Base-by-base conservation (phyloP, 1,284 basidiomycete species). In the Puccinia polysora region DNA sequence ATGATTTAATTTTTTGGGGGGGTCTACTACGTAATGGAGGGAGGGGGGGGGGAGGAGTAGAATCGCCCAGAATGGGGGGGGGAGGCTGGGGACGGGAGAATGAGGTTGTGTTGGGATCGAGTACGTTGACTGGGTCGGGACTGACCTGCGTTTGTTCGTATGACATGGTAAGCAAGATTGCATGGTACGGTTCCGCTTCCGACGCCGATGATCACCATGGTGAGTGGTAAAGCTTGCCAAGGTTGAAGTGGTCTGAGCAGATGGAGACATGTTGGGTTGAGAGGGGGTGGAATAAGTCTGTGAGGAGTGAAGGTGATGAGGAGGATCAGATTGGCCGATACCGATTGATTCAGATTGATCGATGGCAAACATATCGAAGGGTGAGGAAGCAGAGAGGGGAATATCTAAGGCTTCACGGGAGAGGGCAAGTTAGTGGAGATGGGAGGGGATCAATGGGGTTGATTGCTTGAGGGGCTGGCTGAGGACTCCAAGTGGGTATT, bases 111-210 rank as follows among this genome's bases (percentile, higher is more conserved):
- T n/a, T n/a, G n/a, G 8, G 7, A 10, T 53, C 12, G 50, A 53
- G 23, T 6, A 55, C 15, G 32, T 6, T 28, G 18, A 49, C n/a
- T n/a, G n/a, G n/a, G n/a, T n/a, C 3, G 28, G 32, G 32, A 67
- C 84, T 74, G 74, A 90, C 90, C 91, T 93, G 77, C 90, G 84
- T 82, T 93, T 93, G 70, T 91, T 91, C 60, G 90, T 91, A 80
- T 93, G 91, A 81, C 90, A 94, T 77, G 92, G 91, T 71, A 94
- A 84, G 79, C 90, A 94, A 25, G 85, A 86, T 82, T 91, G 88
- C 6, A 90, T 92, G 47, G 90, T 91, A 78, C 91, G 84, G 82
- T 94, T 93, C 77, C 90, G 85, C 78, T 90, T 84, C 73, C 84
- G 80, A 75, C 84, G 85, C 71, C 84, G 81, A 74, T 85, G 83